A percentile compares a stretch with the other conserved stretches of the same genome.
phyloP scores from a whole-genome alignment of 495 filamentous ascomycete genomes.

The Podospora anserina region DNA sequence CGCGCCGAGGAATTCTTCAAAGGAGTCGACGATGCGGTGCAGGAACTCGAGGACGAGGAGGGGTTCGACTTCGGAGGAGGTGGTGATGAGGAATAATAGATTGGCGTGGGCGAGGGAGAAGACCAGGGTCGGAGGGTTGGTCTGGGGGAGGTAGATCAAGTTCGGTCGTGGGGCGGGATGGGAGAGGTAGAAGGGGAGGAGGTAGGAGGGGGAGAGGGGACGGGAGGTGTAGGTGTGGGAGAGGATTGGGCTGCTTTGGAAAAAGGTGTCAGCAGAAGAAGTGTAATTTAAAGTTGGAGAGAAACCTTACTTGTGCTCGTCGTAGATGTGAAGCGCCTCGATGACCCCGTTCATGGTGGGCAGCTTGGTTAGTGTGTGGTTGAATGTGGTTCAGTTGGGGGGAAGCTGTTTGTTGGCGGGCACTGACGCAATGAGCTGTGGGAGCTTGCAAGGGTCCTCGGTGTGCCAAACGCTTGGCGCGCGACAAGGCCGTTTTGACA shows the following conservation, averaged over 20 bases:
- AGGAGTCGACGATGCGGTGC: constrained; percentile 83
- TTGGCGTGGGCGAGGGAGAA: constrained; percentile 85
- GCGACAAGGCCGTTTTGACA: constrained; percentile 3
- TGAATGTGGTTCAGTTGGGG: constrained; percentile 3
- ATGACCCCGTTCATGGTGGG: constrained; percentile 74
- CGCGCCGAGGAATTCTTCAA: constrained; percentile 94
- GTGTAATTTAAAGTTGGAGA: too few relatives aligned
- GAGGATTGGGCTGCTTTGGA: constrained; percentile 44
- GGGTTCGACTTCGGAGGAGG: constrained; percentile 80
- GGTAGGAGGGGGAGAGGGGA: constrained; percentile 68
- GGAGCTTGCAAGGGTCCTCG: background rate
- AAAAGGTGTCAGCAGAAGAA: constrained; percentile 1
- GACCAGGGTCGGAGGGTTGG: constrained; percentile 80
- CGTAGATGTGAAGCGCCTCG: constrained; percentile 94
- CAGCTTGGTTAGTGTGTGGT: background rate
- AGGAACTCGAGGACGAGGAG: constrained; percentile 96
- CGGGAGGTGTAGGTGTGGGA: constrained; percentile 61
- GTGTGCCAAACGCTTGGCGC: constrained; percentile 1
- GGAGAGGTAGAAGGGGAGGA: constrained; percentile 84
- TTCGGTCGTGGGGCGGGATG: constrained; percentile 81
- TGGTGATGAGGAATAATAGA: constrained; percentile 80
- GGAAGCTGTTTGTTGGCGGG: constrained; percentile 8
- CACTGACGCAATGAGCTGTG: constrained; percentile 31
- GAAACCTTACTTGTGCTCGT: constrained; percentile 75
- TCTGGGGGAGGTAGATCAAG: constrained; percentile 76